Base-by-base conservation (phyloP, 2,329 filamentous ascomycete species). In the Xylariales sp. region DNA sequence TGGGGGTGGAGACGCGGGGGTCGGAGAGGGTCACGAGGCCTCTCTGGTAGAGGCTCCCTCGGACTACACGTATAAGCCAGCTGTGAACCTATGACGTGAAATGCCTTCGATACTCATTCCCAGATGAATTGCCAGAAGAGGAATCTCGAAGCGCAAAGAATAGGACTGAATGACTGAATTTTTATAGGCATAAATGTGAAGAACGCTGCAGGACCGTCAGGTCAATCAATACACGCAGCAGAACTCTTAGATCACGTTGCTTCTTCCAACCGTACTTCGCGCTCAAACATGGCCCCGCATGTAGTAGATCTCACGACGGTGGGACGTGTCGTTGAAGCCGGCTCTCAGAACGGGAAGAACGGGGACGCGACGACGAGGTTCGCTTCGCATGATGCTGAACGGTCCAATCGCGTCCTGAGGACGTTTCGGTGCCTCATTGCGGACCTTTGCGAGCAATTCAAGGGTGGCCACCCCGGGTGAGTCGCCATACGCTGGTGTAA, bases 401-500 rank as follows among this genome's bases (percentile, higher is more conserved):
- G 43, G 18, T 49, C 50, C 2, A 32, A 63, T 16, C 60, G 14
- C 41, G 86, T 90, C 1, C 78, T 91, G 58, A 84, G 83, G 72
- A 86, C 86, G 5, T 90, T 91, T 74, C 82, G 90, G 62, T 80
- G 86, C 57, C 79, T 92, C 36, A 89, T 92, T 66, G 88, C 90
- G 52, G 90, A 92, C 75, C 79, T 92, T 3, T 91, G 89, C 73
- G 85, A 92, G 75, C 89, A 92, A 71, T 92, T 91, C 78, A 87
- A 87, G 69, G 89, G 89, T 43, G 90, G 90, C 0, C 90, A 92
- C 74, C 90, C 89, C 18, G 90, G 89, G 86, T 89, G 81, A 72
- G 82, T 66, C 34, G 14, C 28, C 18, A 46, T 8, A 45, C 62
- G 16, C 58, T 32, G 3, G 41, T 56, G 23, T 16, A 10, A 58